Evolutionary conservation across 257 asterid species (phyloP).

Genomic region (Orobanche coerulescens): DNA sequence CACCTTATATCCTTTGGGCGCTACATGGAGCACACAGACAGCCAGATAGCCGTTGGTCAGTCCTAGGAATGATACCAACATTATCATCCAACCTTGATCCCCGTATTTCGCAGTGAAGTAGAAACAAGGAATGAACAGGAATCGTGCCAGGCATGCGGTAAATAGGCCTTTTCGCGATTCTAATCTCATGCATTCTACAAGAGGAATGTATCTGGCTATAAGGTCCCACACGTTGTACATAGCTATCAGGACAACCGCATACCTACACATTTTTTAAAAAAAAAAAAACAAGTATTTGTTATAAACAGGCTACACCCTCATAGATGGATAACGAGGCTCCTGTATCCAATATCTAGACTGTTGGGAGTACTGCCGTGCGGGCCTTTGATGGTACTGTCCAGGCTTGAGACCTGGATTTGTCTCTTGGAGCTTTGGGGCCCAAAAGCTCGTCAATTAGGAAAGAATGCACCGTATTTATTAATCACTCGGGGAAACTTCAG

Average conservation of each 20-base stretch:
- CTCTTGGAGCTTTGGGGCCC: too few species aligned
- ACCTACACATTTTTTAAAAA: conserved; percentile 52
- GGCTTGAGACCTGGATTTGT: too few species aligned
- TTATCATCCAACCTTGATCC: conserved; percentile 77
- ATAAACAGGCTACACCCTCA: too few species aligned
- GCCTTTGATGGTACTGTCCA: too few species aligned
- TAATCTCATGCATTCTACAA: conserved; percentile 34
- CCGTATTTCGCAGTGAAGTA: conserved; percentile 79
- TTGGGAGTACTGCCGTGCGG: too few species aligned
- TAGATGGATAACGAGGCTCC: too few species aligned
- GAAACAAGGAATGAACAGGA: conserved; percentile 65
- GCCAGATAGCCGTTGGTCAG: conserved; percentile 78
- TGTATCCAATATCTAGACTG: too few species aligned
- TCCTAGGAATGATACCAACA: conserved; percentile 61
- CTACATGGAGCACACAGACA: conserved; percentile 57
- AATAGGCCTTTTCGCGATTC: conserved; percentile 56
- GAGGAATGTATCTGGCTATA: conserved; percentile 57
- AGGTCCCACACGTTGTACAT: conserved; percentile 69
- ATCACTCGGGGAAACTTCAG: too few species aligned
- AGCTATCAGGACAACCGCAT: conserved; percentile 60
- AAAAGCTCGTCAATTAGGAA: too few species aligned
- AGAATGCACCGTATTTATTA: too few species aligned
- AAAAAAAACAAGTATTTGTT: background rate
- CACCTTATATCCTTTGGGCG: conserved; percentile 87
- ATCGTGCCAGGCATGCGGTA: conserved; percentile 43